Base-by-base conservation (phyloP, 1,284 basidiomycete genomes). In the Fomitiporia mediterranea region DNA sequence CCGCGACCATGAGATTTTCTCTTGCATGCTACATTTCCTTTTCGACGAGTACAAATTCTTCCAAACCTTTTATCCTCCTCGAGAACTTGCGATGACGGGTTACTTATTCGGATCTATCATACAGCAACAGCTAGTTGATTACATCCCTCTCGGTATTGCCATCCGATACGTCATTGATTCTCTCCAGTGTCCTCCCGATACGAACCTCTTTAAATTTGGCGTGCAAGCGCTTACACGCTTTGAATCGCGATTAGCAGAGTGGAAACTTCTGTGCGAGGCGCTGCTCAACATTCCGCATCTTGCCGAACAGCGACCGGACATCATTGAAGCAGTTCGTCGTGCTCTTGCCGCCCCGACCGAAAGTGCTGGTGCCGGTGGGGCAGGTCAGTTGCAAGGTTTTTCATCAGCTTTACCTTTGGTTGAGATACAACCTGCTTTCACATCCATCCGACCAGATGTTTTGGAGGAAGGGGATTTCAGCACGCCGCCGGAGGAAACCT, bases 1-100 rank as follows among this genome's bases (percentile, higher is more conserved):
- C 38, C 86, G 88, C 61, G 94, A 98, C 65, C 93, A 95, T 68
- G 93, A 99, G 74, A 84, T 98, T 58, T 98, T 99, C 68, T 97
- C 95, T 11, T 98, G 95, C 80, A 96, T 98, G 83, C 85, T 99
- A 51, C 95, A 98, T 75, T 97, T 98, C 74, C 83, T 99, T 53
- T 99, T 99, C 72, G 97, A 99, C 82, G 97, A 99, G 76, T 98
- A 98, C 83, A 94, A 95, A 68, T 99, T 98, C 78, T 98, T 99
- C 83, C 93, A 97, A 69, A 90, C 91, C 51, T 94, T 82, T 69
- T 96, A 99, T 67, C 97, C 97, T 13, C 81, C 91, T 28, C 91
- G 94, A 60, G 94, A 99, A 74, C 81, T 99, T 47, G 86, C 88
- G 43, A 94, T 99, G 85, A 99, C 97, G 0, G 97, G 92, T 49